Percentiles rank a stretch among this genome's conserved stretches.
These are phyloP conservation scores for Rhexocercosporidium sp. DNA, from an alignment of 2,329 filamentous ascomycete genomes.

Conservation along the genomic window DNA sequence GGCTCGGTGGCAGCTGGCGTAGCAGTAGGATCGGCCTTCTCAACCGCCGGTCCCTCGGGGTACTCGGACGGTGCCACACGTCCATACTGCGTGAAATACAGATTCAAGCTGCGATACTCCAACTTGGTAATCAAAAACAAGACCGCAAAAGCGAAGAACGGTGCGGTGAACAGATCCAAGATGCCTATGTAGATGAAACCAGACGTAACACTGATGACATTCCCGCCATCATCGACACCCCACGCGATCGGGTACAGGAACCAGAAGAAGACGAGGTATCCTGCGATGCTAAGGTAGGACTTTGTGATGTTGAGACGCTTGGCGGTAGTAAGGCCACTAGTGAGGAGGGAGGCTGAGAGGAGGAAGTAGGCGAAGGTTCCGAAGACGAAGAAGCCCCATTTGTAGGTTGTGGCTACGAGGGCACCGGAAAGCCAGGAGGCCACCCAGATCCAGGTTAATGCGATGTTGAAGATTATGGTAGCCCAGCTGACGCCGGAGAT, in stretches of 20 bases:
- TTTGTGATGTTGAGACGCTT: conserved; percentile 57
- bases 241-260: conserved; percentile 68
- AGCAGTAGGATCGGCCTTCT: conserved; percentile 19
- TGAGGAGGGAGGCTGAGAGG: conserved; percentile 62
- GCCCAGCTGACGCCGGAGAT: conserved; percentile 68
- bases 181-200: conserved; percentile 73
- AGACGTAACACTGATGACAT: conserved; percentile 66
- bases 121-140: conserved; percentile 25
- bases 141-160: conserved; percentile 43
- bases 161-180: conserved; percentile 68
- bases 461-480: conserved; percentile 63
- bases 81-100: conserved; percentile 40
- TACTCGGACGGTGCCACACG: conserved; percentile 30
- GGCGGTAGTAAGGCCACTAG: conserved; percentile 61
- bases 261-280: conserved; percentile 63
- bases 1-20: conserved; percentile 6
- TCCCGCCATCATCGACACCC: conserved; percentile 67
- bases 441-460: conserved; percentile 69
- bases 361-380: conserved; percentile 60
- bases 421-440: conserved; percentile 67
- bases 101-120: conserved; percentile 34
- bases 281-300: conserved; percentile 61
- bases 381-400: conserved; percentile 70
- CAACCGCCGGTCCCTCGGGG: conserved; percentile 25
- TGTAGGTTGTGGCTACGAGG: conserved; percentile 64